phyloP scores from a whole-genome alignment of 2,329 filamentous ascomycete genomes.

The Aureobasidium sp. region DNA sequence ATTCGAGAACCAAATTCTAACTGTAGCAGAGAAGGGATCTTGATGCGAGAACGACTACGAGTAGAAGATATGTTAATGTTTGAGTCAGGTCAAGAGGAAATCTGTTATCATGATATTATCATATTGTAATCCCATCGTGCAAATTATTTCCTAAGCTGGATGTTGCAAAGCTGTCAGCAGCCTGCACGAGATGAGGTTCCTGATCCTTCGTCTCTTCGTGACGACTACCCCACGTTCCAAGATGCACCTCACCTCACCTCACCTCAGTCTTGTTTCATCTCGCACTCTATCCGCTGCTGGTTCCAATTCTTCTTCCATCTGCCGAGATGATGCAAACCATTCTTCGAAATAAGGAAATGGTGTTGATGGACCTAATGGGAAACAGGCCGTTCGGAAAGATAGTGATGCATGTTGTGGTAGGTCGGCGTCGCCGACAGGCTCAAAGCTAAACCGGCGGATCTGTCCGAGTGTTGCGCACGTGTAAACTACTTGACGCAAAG shows the following conservation, averaged over 20 bases:
- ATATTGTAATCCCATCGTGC: not conserved
- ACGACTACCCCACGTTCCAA: not conserved
- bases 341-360: slow-evolving; percentile 2
- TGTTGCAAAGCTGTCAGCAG: not conserved
- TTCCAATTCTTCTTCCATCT: not conserved
- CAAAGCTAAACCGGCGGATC: not conserved
- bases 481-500: not conserved
- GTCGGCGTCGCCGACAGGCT: slow-evolving; percentile 4
- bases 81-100: not conserved
- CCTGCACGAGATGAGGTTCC: not conserved
- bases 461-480: slow-evolving; percentile 11
- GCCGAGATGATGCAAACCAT: not conserved
- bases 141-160: not conserved
- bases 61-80: not conserved
- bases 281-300: not conserved
- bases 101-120: not conserved
- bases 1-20: not conserved
- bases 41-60: not conserved
- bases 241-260: not conserved
- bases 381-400: not conserved
- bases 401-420: not conserved
- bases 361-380: not conserved
- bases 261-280: not conserved
- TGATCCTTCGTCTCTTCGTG: slow-evolving; percentile 10
- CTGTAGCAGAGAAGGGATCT: not conserved